Base-by-base conservation (phyloP, 2,329 filamentous ascomycete genomes). In the Colletotrichum siamense region DNA sequence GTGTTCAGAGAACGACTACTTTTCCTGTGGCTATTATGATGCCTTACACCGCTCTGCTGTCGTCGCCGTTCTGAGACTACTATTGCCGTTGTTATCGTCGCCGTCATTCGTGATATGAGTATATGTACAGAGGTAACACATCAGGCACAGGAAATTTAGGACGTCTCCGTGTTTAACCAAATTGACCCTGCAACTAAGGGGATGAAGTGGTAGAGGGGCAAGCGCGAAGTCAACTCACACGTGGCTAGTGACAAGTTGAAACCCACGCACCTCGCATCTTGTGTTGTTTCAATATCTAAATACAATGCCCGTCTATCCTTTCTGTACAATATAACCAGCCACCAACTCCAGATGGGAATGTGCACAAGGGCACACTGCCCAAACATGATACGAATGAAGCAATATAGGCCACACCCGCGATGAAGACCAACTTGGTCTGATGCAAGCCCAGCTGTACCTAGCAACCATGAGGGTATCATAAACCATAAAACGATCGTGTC, bases 401-500 rank as follows among this genome's bases (percentile, higher is more conserved):
- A 49, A 49, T 12, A n/a, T 12, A 49, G 18, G 18, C 18, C 39
- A 49, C 39, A n/a, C 39, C 18, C 9, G 39, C 39, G 9, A n/a
- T 49, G 18, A 49, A n/a, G 39, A n/a, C 18, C 18, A 12, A 49
- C 39, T 49, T n/a, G 39, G 39, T 49, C 39, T n/a, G 18, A 49
- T 49, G 39, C 39, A 49, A 49, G 39, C 9, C 18, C 16, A 49
- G 39, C 15, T 28, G 18, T 49, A 57, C 36, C 24, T 55, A 64
- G 44, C 22, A 69, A 55, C 30, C 74, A 70, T 59, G 62, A 75
- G 70, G 77, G 77, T 78, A 78, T 78, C 77, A 77, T 76, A 74
- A 77, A 59, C 39, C 62, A 49, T 44, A 68, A 26, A 69, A 68
- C 66, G 34, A 76, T 72, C 61, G 66, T 75, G 24, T 68, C 24